Conservation (phyloP, 257 asterid species). For the Fraxinus anomala region DNA sequence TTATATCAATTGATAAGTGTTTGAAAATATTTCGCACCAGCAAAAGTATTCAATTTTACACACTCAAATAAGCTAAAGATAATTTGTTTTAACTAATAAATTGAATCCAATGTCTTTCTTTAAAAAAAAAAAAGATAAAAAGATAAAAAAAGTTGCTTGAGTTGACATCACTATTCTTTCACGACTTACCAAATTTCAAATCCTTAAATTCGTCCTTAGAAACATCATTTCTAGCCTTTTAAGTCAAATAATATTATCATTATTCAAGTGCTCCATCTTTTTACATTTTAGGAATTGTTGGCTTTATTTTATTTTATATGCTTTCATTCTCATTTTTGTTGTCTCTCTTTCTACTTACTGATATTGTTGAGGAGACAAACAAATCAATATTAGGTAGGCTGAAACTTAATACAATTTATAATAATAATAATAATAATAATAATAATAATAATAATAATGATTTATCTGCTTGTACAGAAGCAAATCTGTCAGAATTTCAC, state of each 20-base stretch:
- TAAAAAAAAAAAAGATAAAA: too few species aligned
- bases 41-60: too few species aligned
- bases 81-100: neutral
- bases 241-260: slow-evolving; percentile 26
- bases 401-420: too few species aligned
- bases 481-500: too few species aligned
- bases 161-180: neutral
- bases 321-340: neutral
- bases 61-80: too few species aligned
- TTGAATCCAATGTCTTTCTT: slow-evolving; percentile 4
- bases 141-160: neutral
- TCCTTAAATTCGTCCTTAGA: slow-evolving; percentile 30
- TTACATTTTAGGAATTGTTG: slow-evolving; percentile 5
- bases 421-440: too few species aligned
- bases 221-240: slow-evolving; percentile 22
- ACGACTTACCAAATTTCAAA: neutral
- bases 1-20: too few species aligned
- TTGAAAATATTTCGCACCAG: too few species aligned
- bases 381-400: neutral
- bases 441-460: too few species aligned
- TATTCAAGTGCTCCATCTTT: neutral
- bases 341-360: too few species aligned
- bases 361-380: neutral
- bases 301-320: neutral
- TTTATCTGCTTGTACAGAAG: too few species aligned